phyloP scores from a whole-genome alignment of 257 asterid species.

The Penstemon barbatus region DNA sequence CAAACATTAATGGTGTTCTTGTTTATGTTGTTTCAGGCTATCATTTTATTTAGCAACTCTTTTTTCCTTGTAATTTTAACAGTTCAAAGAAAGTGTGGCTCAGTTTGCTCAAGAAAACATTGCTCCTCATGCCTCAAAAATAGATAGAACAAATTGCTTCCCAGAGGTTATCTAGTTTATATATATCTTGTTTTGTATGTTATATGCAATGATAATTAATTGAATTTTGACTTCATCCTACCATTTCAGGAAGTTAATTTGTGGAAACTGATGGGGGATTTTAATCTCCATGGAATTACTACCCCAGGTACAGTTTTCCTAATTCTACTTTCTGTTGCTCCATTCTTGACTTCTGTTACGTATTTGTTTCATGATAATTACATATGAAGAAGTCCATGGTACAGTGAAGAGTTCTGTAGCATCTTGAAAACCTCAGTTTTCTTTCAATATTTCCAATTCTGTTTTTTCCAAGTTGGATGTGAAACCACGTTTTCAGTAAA shows the following conservation, averaged over 20 bases:
- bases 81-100: constrained; percentile 95
- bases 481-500: neutral
- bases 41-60: constrained; percentile 10
- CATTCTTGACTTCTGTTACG: neutral
- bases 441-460: neutral
- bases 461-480: neutral
- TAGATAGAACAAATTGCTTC: constrained; percentile 80
- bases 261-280: constrained; percentile 97
- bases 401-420: too few relatives aligned
- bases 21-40: constrained; percentile 15
- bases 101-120: constrained; percentile 90
- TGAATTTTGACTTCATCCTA: constrained; percentile 21
- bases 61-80: constrained; percentile 22
- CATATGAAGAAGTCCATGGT: neutral
- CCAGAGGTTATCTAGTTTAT: constrained; percentile 56
- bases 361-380: neutral
- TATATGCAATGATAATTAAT: constrained; percentile 6
- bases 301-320: constrained; percentile 68
- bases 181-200: constrained; percentile 6
- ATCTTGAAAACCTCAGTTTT: neutral
- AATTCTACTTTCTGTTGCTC: constrained; percentile 15
- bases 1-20: neutral
- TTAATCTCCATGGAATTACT: constrained; percentile 93
- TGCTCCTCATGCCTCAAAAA: constrained; percentile 86
- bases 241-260: constrained; percentile 75